A percentile compares a stretch with the other conserved stretches of the same genome.
Conservation (phyloP, 495 filamentous ascomycete species). For the Tuber umbilicatum region DNA sequence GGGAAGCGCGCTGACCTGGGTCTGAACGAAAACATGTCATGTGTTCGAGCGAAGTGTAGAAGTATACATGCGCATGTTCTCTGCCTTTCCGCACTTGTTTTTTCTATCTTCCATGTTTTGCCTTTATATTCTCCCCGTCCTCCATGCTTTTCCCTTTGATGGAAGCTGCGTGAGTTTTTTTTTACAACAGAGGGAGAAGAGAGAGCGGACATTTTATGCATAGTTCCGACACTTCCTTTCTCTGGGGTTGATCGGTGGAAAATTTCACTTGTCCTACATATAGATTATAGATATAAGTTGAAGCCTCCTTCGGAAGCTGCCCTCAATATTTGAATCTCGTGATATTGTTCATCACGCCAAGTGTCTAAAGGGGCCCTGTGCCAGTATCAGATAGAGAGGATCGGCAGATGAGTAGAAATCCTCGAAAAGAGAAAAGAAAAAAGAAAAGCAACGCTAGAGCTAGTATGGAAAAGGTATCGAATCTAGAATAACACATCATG, state of each 20-base stretch:
- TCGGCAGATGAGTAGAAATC: not conserved
- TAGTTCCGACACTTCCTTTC: constrained; percentile 37
- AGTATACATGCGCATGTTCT: not conserved
- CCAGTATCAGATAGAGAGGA: not conserved
- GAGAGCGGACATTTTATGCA: constrained; percentile 38
- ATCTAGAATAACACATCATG: constrained; percentile 2
- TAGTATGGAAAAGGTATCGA: not conserved
- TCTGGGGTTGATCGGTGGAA: constrained; percentile 35
- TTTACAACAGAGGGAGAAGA: constrained; percentile 19
- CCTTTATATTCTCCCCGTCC: constrained; percentile 19
- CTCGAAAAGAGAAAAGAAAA: not conserved
- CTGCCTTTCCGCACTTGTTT: not conserved
- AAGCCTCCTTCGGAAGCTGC: not conserved
- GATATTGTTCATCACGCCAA: not conserved
- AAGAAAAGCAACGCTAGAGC: not conserved
- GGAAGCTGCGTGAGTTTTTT: constrained; percentile 4
- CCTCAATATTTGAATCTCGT: not conserved
- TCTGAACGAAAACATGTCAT: constrained; percentile 1
- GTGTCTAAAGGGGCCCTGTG: not conserved
- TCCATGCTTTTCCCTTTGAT: constrained; percentile 9
- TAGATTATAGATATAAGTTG: not conserved
- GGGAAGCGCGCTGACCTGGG: constrained; percentile 4
- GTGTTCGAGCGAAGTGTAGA: constrained; percentile 3
- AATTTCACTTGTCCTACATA: constrained; percentile 39
- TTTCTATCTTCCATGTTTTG: not conserved